Base-by-base conservation (phyloP, 73 alveolate species). In the Uronychia setigera region DNA sequence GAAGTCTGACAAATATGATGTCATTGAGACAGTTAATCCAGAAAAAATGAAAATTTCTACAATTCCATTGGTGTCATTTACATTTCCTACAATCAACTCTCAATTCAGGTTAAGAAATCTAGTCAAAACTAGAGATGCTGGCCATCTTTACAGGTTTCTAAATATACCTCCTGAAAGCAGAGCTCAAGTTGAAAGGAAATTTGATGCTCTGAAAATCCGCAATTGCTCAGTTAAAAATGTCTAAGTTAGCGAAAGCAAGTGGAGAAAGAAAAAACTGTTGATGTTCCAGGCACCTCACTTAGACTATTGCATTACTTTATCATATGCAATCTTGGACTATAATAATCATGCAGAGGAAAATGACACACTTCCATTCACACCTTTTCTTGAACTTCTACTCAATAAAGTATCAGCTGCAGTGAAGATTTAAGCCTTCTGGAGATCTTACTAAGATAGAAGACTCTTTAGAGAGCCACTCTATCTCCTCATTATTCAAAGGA, bases 401-500 rank as follows among this genome's bases (percentile, higher is more conserved):
- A 32, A 31, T 26, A 59, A n/a, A 13, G 75, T 81, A 1, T 58
- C 76, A n/a, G 88, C 88, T 1, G 88, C 88, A 11, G 60, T 78
- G 11, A 46, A 78, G 29, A 81, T 81, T 27, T 81, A 81, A 59
- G 1, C 28, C 25, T 28, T 28, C 27, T 76, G 32, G 58, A 26
- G 58, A 29, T 29, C 32, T 28, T 76, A 28, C 59, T 1, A 31
- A 5, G 28, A 26, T 29, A 35, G 81, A 1, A 1, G 25, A 25
- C 25, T 5, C 1, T 26, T 26, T 9, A 26, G 59, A 35, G n/a
- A 9, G 25, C n/a, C 81, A 11, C 35, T 74, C 31, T 31, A 34
- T 31, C 31, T 19, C 26, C 0, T 74, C 29, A 78, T 88, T 28
- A 35, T 88, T 59, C 35, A 88, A 29, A 83, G 82, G 33, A 88